Conservation (phyloP, 2,329 filamentous ascomycete species). For the Aspergillus bombycis region DNA sequence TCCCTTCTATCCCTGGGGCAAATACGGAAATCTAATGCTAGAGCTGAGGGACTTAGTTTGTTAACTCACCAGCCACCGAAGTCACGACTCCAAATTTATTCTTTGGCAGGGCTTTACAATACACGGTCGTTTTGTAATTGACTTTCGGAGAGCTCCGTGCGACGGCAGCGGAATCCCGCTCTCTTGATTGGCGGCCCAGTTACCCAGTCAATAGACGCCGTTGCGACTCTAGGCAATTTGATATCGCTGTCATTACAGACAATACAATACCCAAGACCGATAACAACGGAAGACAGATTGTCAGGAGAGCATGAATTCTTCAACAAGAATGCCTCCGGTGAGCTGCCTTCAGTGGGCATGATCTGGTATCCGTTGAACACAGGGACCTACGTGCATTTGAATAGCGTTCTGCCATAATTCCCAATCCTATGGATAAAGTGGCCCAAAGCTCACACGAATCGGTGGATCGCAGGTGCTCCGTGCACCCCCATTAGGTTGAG, state of each 20-base stretch:
- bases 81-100: neutral
- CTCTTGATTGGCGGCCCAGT: constrained; percentile 14
- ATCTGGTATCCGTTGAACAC: neutral
- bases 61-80: neutral
- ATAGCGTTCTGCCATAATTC: neutral
- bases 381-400: neutral
- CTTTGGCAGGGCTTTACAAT: constrained; percentile 9
- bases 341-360: neutral
- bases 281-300: neutral
- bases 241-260: neutral
- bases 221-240: constrained; percentile 5
- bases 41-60: neutral
- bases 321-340: no score
- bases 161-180: constrained; percentile 4
- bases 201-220: constrained; percentile 11
- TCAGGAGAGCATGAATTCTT: neutral
- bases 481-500: neutral
- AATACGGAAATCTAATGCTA: neutral
- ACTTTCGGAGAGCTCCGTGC: constrained; percentile 18
- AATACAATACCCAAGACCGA: constrained; percentile 3
- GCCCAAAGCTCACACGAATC: neutral
- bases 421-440: neutral
- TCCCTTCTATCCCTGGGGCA: neutral
- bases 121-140: constrained; percentile 14
- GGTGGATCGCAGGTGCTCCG: neutral